Base-by-base conservation (phyloP, 2,329 filamentous ascomycete species). In the Sarocladiaceae sp. region DNA sequence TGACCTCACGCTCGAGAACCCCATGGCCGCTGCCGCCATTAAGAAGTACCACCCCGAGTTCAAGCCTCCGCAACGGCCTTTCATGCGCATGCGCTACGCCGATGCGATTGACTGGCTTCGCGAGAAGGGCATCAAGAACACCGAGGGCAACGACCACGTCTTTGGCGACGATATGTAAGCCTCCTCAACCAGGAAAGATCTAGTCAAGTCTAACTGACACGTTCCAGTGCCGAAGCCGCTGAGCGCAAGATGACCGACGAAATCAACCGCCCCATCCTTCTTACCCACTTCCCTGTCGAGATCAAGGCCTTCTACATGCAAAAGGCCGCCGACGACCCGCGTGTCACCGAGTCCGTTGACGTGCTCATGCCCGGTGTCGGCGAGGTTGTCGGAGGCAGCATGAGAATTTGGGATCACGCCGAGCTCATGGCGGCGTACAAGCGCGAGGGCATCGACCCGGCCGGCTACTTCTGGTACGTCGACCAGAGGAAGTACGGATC, bases 241-340 rank as follows among this genome's bases (percentile, higher is more conserved):
- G 93, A 98, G 76, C 85, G 93, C 56, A 80, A 76, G 62, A 98
- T 98, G 93, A 97, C 91, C 1, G 93, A 98, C 64, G 85, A 84
- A 55, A 95, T 98, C 74, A 93, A 94, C 80, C 73, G 80, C 45
- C 93, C 93, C 50, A 95, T 98, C 65, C 88, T 97, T 73, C 76
- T 97, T 33, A 97, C 91, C 2, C 91, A 97, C 69, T 98, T 98
- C 80, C 93, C 93, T 16, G 83, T 83, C 48, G 88, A 91, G 70
- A 95, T 98, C 76, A 98, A 98, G 76, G 86, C 93, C 1, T 98
- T 98, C 66, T 98, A 98, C 77, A 98, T 98, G 93, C 84, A 90
- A 68, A 90, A 85, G 68, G 93, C 91, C 56, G 72, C 75, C 33
- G 67, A 76, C 23, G 93, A 98, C 60, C 70, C 67, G 23, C 79